Evolutionary conservation across 306 rosid genomes (phyloP).

Genomic region (Medicago truncatula): DNA sequence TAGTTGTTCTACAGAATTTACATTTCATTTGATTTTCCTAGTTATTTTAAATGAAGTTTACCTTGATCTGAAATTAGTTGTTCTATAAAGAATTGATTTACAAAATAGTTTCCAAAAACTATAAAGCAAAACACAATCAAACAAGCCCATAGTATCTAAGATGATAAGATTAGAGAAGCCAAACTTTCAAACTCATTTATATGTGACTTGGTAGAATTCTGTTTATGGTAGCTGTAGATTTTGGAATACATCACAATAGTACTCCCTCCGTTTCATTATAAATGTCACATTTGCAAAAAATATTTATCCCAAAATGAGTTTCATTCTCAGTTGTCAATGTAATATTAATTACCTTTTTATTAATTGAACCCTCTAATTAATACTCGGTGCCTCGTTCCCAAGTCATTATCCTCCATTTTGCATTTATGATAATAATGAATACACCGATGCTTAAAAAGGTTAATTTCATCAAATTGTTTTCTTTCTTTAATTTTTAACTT

Average conservation of each 20-base stretch:
- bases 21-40: slow-evolving; percentile 21
- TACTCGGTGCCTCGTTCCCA: not conserved
- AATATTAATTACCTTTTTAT: not conserved
- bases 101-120: not conserved
- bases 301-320: not conserved
- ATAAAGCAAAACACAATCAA: not conserved
- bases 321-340: not conserved
- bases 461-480: not conserved
- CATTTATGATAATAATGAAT: not conserved
- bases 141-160: not conserved
- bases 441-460: not conserved
- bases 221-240: slow-evolving; percentile 15
- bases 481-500: too few relatives aligned
- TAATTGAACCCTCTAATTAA: not conserved
- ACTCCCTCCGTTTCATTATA: not conserved
- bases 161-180: slow-evolving; percentile 21
- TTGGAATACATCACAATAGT: slow-evolving; percentile 4
- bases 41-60: slow-evolving; percentile 31
- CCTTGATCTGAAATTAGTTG: not conserved
- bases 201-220: slow-evolving; percentile 1
- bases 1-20: slow-evolving; percentile 1
- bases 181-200: slow-evolving; percentile 5
- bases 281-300: not conserved
- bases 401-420: not conserved
- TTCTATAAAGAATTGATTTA: not conserved